These are phyloP conservation scores for Podaxis mareebaensis DNA, from an alignment of 768 basidiomycete genomes.

Conservation along the genomic window DNA sequence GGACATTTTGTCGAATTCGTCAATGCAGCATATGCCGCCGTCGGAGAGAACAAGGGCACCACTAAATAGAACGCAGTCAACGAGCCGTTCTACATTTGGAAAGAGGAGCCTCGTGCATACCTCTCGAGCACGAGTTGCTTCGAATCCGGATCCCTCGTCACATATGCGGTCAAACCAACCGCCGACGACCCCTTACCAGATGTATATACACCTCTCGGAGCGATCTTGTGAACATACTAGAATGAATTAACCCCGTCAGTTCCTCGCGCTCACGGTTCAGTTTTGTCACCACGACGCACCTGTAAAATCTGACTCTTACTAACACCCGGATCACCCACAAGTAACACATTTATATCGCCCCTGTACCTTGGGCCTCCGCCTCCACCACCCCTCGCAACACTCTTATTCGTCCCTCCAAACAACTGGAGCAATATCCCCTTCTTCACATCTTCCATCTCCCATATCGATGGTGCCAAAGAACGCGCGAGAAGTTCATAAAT, in stretches of 20 bases:
- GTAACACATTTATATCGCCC: slow-evolving; percentile 96
- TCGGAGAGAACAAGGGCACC: slow-evolving; percentile 94
- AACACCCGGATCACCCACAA: slow-evolving; percentile 97
- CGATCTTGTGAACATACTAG: slow-evolving; percentile 98
- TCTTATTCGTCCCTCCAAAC: slow-evolving; percentile 98
- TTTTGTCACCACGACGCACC: slow-evolving; percentile 40
- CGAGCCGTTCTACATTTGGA: no score
- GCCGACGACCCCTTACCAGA: slow-evolving; percentile 98
- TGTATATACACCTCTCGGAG: slow-evolving; percentile 95
- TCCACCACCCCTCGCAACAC: slow-evolving; percentile 87
- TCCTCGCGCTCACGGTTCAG: neutral
- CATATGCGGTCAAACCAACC: slow-evolving; percentile 97
- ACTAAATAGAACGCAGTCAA: slow-evolving; percentile 36
- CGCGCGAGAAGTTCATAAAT: slow-evolving; percentile 84
- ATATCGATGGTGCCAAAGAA: slow-evolving; percentile 92
- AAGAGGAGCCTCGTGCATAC: slow-evolving; percentile 36
- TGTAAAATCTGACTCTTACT: slow-evolving; percentile 95
- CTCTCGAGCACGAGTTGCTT: slow-evolving; percentile 98
- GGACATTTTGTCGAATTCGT: slow-evolving; percentile 99
- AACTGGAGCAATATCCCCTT: slow-evolving; percentile 95
- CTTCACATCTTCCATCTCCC: slow-evolving; percentile 99
- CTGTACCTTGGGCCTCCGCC: slow-evolving; percentile 95
- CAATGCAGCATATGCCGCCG: slow-evolving; percentile 97
- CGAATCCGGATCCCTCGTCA: slow-evolving; percentile 96
- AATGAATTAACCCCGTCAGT: neutral